phyloP scores from a whole-genome alignment of 2,329 filamentous ascomycete genomes.

The Colletotrichum cordylinicola region DNA sequence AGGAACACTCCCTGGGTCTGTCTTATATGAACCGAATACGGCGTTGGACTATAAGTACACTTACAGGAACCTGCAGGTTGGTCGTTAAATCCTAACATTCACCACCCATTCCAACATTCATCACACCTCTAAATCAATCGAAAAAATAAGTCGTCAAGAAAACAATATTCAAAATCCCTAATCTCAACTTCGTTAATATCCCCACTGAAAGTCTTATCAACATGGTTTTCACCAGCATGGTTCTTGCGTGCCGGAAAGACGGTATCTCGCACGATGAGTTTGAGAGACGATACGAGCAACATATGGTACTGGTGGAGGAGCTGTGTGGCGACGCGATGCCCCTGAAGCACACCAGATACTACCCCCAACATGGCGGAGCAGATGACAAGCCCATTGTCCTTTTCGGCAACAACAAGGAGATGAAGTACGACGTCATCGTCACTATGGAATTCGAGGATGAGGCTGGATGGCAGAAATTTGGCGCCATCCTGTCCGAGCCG shows the following conservation, averaged over 20 bases:
- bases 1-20: not conserved
- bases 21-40: not conserved
- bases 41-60: not conserved
- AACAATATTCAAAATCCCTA: not conserved
- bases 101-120: not conserved
- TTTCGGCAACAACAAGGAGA: not conserved
- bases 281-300: slow-evolving; percentile 10
- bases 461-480: not conserved
- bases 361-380: not conserved
- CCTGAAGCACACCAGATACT: slow-evolving; percentile 3
- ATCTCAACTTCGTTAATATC: too few relatives aligned
- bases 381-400: not conserved
- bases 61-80: not conserved
- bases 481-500: not conserved
- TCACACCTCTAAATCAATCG: not conserved
- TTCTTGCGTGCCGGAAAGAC: not conserved
- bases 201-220: not conserved
- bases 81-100: too few relatives aligned
- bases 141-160: not conserved
- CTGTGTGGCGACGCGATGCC: slow-evolving; percentile 3
- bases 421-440: slow-evolving; percentile 5
- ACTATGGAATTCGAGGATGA: not conserved
- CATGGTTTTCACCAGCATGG: slow-evolving; percentile 5
- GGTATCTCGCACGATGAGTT: slow-evolving; percentile 8
- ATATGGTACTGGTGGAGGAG: not conserved